phyloP scores from a whole-genome alignment of 1,139 yeast species.

The Yarrowia galli region DNA sequence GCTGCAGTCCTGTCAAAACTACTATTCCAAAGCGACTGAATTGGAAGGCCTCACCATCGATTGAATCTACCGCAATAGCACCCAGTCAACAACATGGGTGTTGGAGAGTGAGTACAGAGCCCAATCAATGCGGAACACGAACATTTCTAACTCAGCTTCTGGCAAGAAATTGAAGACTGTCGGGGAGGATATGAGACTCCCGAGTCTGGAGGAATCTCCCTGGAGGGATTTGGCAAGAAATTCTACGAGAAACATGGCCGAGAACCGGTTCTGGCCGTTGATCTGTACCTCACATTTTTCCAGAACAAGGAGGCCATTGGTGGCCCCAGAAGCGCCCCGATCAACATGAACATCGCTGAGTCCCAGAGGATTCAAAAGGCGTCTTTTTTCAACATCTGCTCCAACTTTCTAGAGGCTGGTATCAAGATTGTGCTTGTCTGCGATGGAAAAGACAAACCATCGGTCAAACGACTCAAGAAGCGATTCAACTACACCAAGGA shows the following conservation, averaged over 20 bases:
- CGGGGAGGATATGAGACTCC: slow-evolving; percentile 17
- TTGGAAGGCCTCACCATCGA: background rate
- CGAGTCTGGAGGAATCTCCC: slow-evolving; percentile 15
- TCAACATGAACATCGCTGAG: background rate
- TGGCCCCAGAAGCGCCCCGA: background rate
- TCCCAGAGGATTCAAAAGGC: slow-evolving; percentile 12
- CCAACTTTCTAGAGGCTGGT: slow-evolving; percentile 23
- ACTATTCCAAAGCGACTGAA: background rate
- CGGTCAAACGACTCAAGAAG: slow-evolving; percentile 13
- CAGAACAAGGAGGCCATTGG: slow-evolving; percentile 34
- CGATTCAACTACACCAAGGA: slow-evolving; percentile 24
- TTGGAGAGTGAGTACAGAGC: slow-evolving; percentile 16
- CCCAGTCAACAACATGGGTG: slow-evolving; percentile 1
- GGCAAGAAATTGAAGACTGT: slow-evolving; percentile 37
- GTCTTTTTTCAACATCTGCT: slow-evolving; percentile 22
- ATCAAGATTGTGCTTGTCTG: slow-evolving; percentile 22
- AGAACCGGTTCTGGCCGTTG: slow-evolving; percentile 27
- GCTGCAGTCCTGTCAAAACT: background rate
- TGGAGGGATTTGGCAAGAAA: slow-evolving; percentile 25
- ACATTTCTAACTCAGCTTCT: slow-evolving; percentile 16
- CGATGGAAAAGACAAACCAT: slow-evolving; percentile 24
- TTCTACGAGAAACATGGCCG: slow-evolving; percentile 20
- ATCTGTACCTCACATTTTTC: slow-evolving; percentile 14
- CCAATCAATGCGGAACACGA: no score
- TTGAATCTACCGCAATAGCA: background rate